These are phyloP conservation scores for Tremella yokohamensis DNA, from an alignment of 768 basidiomycete genomes.

Conservation along the genomic window DNA sequence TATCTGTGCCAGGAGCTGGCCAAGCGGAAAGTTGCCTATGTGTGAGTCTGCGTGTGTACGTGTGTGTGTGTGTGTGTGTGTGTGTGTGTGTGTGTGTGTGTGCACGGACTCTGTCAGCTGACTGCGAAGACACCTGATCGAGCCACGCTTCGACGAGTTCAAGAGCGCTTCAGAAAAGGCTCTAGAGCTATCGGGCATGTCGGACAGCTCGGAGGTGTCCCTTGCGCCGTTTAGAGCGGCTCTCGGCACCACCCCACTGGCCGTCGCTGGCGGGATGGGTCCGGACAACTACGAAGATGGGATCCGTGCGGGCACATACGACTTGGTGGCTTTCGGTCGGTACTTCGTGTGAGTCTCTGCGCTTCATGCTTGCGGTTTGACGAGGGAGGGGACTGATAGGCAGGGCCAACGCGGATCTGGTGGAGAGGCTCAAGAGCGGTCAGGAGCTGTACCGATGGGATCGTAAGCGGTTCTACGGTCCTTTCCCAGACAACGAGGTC, in stretches of 20 bases:
- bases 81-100: too few species aligned
- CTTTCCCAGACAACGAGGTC: conserved; percentile 38
- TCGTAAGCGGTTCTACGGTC: conserved; percentile 10
- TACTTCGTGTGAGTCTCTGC: too few species aligned
- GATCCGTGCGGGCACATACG: conserved; percentile 21
- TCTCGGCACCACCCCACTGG: conserved; percentile 28
- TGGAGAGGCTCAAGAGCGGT: conserved; percentile 8
- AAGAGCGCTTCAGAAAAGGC: conserved; percentile 30
- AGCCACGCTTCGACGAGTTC: conserved; percentile 46
- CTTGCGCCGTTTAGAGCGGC: conserved; percentile 35
- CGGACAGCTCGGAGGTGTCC: conserved; percentile 12
- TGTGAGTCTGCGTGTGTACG: conserved; percentile 35
- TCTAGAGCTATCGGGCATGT: conserved; percentile 14
- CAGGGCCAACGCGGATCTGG: conserved; percentile 17
- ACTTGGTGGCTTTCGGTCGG: conserved; percentile 33
- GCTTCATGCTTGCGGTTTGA: too few species aligned
- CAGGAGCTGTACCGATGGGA: conserved; percentile 27
- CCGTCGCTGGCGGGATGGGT: conserved; percentile 36
- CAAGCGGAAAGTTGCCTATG: conserved; percentile 34
- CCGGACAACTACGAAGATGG: conserved; percentile 27
- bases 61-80: too few species aligned
- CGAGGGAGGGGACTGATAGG: too few species aligned
- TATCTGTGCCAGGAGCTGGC: conserved; percentile 31
- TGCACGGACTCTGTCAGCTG: too few species aligned
- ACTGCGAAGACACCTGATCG: conserved; percentile 15